Conservation (phyloP, 2,329 filamentous ascomycete genomes). For the Paraphoma chrysanthemicola region DNA sequence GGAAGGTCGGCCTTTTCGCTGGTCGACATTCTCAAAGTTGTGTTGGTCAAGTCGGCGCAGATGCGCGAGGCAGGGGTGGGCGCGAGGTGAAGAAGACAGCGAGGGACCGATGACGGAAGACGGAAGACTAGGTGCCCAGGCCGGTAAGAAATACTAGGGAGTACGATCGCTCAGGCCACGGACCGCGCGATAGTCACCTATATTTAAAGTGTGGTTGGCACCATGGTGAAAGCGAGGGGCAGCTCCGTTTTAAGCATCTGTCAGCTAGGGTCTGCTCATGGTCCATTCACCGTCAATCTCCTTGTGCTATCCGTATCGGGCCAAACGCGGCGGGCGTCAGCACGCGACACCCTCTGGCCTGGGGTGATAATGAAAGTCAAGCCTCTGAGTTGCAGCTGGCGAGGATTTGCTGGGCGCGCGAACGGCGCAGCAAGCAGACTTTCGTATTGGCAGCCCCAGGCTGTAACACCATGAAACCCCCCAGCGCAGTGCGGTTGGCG, state of each 20-base stretch:
- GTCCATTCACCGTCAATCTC: constrained; percentile 22
- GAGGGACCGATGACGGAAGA: constrained; percentile 1
- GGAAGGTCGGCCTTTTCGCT: constrained; percentile 28
- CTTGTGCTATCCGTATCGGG: constrained; percentile 21
- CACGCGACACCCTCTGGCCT: constrained; percentile 40
- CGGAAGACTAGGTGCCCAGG: background rate
- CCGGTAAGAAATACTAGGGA: constrained; percentile 15
- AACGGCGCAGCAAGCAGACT: constrained; percentile 10
- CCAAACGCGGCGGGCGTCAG: constrained; percentile 22
- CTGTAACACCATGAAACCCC: constrained; percentile 13
- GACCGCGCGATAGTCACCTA: constrained; percentile 11
- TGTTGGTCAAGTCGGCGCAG: background rate
- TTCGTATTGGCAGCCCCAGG: constrained; percentile 9
- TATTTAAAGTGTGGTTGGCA: constrained; percentile 19
- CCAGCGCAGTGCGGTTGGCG: background rate
- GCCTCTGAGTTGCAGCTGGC: constrained; percentile 8
- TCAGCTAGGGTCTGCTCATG: constrained; percentile 27
- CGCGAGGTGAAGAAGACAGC: background rate
- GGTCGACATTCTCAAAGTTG: constrained; percentile 31
- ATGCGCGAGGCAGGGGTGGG: background rate
- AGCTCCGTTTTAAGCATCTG: constrained; percentile 34
- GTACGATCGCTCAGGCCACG: constrained; percentile 15
- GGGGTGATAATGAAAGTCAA: constrained; percentile 12
- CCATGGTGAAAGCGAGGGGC: constrained; percentile 27
- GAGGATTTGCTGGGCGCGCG: constrained; percentile 12